A percentile compares a stretch with the other conserved stretches of the same genome.
Evolutionary conservation across 208 protist genomes (phyloP).

Genomic region (Naegleria lovaniensis): DNA sequence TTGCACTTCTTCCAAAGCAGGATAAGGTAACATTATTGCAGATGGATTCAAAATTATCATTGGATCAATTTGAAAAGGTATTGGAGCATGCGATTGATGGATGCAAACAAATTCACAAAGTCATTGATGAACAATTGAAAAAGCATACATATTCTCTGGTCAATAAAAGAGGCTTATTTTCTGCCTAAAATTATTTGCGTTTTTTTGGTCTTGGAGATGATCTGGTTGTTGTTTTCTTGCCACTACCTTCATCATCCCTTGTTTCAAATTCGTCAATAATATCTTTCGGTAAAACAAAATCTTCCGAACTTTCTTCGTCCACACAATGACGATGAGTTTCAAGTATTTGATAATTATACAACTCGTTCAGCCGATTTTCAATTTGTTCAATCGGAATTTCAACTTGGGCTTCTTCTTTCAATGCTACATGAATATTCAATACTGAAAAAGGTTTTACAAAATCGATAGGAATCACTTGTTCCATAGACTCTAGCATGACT

Average conservation of each 20-base stretch:
- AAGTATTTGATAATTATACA: neutral
- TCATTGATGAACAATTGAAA: conserved; percentile 32
- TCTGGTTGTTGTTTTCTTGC: too few relatives aligned
- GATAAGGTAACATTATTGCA: conserved; percentile 48
- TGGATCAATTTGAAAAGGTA: conserved; percentile 54
- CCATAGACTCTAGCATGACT: neutral
- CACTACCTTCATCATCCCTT: neutral
- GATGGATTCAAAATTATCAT: conserved; percentile 57
- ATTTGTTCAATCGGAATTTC: neutral
- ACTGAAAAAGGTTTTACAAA: neutral
- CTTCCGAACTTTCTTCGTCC: neutral
- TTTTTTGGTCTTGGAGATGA: neutral
- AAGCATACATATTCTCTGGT: neutral
- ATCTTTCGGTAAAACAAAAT: neutral
- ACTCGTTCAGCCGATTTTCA: neutral
- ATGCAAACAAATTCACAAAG: conserved; percentile 47
- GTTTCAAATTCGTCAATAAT: neutral
- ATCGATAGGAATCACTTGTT: neutral
- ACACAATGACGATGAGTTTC: neutral
- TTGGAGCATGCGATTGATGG: conserved; percentile 48
- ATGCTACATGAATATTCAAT: neutral
- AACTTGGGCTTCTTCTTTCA: neutral
- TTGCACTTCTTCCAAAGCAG: conserved; percentile 55
- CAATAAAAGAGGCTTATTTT: conserved; percentile 7
- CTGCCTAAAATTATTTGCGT: neutral